These are phyloP conservation scores for Ramaria sp. DNA, from an alignment of 768 basidiomycete species.

Conservation along the genomic window DNA sequence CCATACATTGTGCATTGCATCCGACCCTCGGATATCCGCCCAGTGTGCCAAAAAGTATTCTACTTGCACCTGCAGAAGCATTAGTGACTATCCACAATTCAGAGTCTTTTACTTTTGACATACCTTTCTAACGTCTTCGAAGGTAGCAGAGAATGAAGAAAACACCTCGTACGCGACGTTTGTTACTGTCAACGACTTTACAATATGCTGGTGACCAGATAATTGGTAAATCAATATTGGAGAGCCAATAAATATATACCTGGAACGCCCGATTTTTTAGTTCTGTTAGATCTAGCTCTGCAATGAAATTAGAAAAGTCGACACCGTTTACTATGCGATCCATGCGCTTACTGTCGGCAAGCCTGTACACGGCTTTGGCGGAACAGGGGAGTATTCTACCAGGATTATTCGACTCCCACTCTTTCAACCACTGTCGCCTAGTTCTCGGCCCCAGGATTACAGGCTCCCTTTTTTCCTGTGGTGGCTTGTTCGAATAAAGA, in stretches of 20 bases:
- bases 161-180: slow-evolving; percentile 85
- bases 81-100: background rate
- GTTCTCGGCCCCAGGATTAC: slow-evolving; percentile 20
- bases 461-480: slow-evolving; percentile 3
- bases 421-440: slow-evolving; percentile 60
- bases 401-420: slow-evolving; percentile 54
- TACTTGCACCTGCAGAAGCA: slow-evolving; percentile 43
- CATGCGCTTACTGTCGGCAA: slow-evolving; percentile 61
- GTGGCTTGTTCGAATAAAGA: background rate
- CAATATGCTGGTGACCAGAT: slow-evolving; percentile 51
- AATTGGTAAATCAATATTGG: background rate
- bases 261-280: slow-evolving; percentile 65
- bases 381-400: slow-evolving; percentile 64
- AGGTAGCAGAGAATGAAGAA: slow-evolving; percentile 73
- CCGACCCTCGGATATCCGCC: slow-evolving; percentile 74
- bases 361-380: slow-evolving; percentile 73
- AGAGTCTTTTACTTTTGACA: slow-evolving; percentile 4
- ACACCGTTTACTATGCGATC: background rate
- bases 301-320: background rate
- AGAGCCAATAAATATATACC: slow-evolving; percentile 13
- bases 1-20: slow-evolving; percentile 76
- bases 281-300: slow-evolving; percentile 63
- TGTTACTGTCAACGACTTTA: slow-evolving; percentile 60
- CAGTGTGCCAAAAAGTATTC: slow-evolving; percentile 75
- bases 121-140: slow-evolving; percentile 72